Base-by-base conservation (phyloP, 306 rosid genomes). In the Vigna angularis region DNA sequence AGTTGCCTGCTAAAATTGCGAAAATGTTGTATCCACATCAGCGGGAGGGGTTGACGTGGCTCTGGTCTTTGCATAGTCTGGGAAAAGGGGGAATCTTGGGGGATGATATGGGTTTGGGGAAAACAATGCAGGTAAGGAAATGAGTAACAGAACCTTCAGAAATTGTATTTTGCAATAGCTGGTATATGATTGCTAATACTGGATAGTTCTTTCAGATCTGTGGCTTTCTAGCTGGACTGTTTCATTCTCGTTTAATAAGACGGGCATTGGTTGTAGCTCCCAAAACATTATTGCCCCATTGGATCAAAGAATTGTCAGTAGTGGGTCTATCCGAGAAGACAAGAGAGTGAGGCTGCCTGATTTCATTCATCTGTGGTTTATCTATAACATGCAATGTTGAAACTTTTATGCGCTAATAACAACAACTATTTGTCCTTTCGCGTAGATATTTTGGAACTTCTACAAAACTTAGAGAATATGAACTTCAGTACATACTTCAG, bases 51-150 rank as follows among this genome's bases (percentile, higher is more conserved):
- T 74, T 94, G 76, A 85, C 80, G 70, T 94, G 98, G 98, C 90
- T 91, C 13, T 94, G 98, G 97, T 87, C 96, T 80, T 85, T 94
- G 86, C 97, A 91, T 83, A 89, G 88, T 74, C 88, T 74, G 78
- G 91, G 94, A 12, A 94, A 94, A 85, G 97, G 98, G 73, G 98
- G 98, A 79, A 89, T 94, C 61, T 86, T 94, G 84, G 98, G 98
- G 14, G 98, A 94, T 87, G 98, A 94, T 81, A 94, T 91, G 98
- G 98, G 98, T 52, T 70, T 94, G 83, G 98, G 98, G 6, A 94
- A 94, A 87, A 94, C 98, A 17, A 94, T 91, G 98, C 98, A 94
- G 93, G 98, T 91, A 90, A 73, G 50, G 66, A 76, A 80, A 75
- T 78, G 50, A 67, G 48, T 26, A 34, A 47, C 16, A 20, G 65